Conservation (phyloP, 2,329 filamentous ascomycete species). For the Sporothrix curviconia region DNA sequence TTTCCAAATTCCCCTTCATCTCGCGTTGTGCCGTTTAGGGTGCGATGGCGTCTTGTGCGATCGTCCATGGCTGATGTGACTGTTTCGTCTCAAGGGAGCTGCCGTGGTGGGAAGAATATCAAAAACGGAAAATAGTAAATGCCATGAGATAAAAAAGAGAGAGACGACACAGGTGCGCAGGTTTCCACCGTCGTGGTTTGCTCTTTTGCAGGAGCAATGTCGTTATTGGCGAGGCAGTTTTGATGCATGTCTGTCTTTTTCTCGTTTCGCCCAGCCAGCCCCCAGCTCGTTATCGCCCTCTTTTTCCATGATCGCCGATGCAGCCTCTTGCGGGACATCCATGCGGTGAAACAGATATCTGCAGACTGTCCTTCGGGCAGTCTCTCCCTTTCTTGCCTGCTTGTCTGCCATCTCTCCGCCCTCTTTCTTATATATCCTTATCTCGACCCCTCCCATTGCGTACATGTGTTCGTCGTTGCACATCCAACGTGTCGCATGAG, state of each 20-base stretch:
- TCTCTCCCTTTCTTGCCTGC: background rate
- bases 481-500: background rate
- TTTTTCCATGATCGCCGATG: constrained; percentile 3
- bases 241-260: background rate
- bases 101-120: too few species aligned
- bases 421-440: too few species aligned
- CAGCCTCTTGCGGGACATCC: background rate
- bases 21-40: too few species aligned
- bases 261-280: background rate
- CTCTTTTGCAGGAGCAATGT: background rate
- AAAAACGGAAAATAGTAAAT: too few species aligned
- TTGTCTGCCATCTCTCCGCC: too few species aligned
- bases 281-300: background rate
- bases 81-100: too few species aligned
- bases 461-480: background rate
- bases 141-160: background rate
- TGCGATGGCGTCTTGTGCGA: too few species aligned
- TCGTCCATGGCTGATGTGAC: too few species aligned
- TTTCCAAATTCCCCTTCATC: too few species aligned
- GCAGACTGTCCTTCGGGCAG: background rate
- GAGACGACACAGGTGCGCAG: background rate
- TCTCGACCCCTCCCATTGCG: too few species aligned
- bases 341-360: background rate
- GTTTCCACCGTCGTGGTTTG: background rate
- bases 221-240: background rate